Base-by-base conservation (phyloP, 192 early-diverging fungal genomes). In the Linnemannia exigua region DNA sequence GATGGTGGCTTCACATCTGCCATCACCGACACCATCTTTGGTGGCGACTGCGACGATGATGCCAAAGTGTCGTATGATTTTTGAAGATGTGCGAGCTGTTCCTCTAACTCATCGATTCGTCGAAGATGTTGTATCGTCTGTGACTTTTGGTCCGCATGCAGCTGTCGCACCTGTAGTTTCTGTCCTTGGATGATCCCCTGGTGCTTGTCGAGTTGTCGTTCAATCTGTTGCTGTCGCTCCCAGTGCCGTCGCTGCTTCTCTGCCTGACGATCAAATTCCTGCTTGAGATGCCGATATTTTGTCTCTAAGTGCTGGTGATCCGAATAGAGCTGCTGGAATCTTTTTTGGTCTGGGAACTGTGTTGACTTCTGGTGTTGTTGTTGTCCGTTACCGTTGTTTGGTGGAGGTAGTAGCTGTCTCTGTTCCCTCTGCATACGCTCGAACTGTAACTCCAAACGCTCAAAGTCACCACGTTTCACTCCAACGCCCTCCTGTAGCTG, bases 201-300 rank as follows among this genome's bases (percentile, higher is more conserved):
- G 11, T 54, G 52, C 7, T 54, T 54, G 11, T 20, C 8, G 52
- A 54, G 52, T n/a, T 54, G 52, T 25, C 25, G 52, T 1, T 54
- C 52, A 8, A 54, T 54, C 52, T 54, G 52, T n/a, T 54, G 52
- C n/a, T 54, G 52, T n/a, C 52, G 52, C 52, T 54, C 52, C 52
- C 52, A 54, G 22, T 54, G 52, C n/a, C 52, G 52, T n/a, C 52
- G 52, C 52, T 54, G 52, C 52, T 25, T 54, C n/a, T 54, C 52
- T 25, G n/a, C n/a, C n/a, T 54, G 52, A 20, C 52, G 15, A n/a
- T 25, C 52, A 54, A 54, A 54, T 11, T 54, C 52, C 22, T 54
- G 52, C n/a, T 54, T 54, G 22, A 54, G 52, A 9, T 54, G 20
- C n/a, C 52, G 52, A 7, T 54, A 54, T 11, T 54, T 54, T 9